A percentile compares a stretch with the other conserved stretches of the same genome.
Conservation (phyloP, 495 filamentous ascomycete species). For the Neurospora sp. region DNA sequence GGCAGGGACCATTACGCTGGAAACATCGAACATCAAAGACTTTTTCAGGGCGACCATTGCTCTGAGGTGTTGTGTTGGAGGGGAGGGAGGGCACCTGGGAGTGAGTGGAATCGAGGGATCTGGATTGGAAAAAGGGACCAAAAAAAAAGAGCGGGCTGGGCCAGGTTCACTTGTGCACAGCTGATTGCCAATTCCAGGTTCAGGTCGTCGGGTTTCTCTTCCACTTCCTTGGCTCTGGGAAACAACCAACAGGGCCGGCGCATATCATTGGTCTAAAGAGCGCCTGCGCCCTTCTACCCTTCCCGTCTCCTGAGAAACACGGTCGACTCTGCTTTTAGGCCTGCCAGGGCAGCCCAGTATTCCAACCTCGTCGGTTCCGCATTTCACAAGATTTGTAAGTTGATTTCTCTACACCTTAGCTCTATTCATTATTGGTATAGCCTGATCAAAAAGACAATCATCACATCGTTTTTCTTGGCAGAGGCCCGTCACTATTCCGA, state of each 20-base stretch:
- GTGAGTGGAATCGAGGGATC: background rate
- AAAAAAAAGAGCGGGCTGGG: background rate
- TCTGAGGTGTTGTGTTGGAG: no score
- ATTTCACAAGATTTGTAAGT: slow-evolving; percentile 18
- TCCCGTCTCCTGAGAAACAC: slow-evolving; percentile 15
- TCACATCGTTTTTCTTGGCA: background rate
- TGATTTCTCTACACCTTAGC: background rate
- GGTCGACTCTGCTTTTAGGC: background rate
- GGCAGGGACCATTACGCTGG: background rate
- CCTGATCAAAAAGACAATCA: background rate
- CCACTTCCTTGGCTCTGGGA: background rate
- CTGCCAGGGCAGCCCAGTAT: slow-evolving; percentile 13
- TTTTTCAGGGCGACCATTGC: background rate
- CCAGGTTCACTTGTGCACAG: background rate
- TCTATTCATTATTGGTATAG: background rate
- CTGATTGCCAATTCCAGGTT: background rate
- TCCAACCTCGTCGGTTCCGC: slow-evolving; percentile 1
- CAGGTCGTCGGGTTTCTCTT: background rate
- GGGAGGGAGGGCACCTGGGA: background rate
- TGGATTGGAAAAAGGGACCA: background rate
- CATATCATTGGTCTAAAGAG: slow-evolving; percentile 4
- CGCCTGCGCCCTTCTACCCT: slow-evolving; percentile 1
- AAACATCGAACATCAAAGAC: background rate
- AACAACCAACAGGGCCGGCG: background rate
- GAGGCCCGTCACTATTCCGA: background rate